Evolutionary conservation across 495 filamentous ascomycete species (phyloP).

Genomic region (Penicillium longicatenatum): DNA sequence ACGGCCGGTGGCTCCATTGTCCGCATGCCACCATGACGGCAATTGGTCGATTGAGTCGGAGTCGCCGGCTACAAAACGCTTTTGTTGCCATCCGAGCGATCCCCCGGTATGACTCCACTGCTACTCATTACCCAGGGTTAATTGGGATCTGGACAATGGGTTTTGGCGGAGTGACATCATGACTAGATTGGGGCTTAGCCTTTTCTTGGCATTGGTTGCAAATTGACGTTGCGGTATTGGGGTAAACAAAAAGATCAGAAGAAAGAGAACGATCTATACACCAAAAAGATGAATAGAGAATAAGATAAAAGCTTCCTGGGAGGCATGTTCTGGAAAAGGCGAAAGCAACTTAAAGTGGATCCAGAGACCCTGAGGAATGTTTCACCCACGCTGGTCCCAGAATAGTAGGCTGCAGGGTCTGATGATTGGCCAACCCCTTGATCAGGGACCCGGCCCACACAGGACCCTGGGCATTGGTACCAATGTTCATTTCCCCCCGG

Average conservation of each 20-base stretch:
- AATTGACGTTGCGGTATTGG: neutral
- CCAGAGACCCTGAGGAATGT: constrained; percentile 12
- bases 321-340: constrained; percentile 4
- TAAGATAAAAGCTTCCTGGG: too few relatives aligned
- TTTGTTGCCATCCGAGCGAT: constrained; percentile 3
- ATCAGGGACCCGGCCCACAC: constrained; percentile 12
- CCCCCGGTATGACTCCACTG: constrained; percentile 6
- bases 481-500: constrained; percentile 4
- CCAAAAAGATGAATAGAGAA: neutral
- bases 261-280: neutral
- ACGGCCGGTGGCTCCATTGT: constrained; percentile 1
- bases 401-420: constrained; percentile 7
- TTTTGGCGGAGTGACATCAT: constrained; percentile 20
- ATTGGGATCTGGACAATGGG: constrained; percentile 15
- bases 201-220: neutral
- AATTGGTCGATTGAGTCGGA: constrained; percentile 5
- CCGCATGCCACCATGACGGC: neutral
- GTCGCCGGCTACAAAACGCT: neutral
- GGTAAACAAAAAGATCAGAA: neutral
- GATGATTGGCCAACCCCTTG: constrained; percentile 8
- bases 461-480: constrained; percentile 15
- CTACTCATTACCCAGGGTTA: constrained; percentile 13
- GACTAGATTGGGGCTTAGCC: constrained; percentile 11
- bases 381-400: constrained; percentile 17
- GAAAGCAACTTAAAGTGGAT: neutral